Evolutionary conservation across 1,284 basidiomycete species (phyloP), one percentile per base, ranked within the genome.

Genomic region (Cerioporus squamosus): DNA sequence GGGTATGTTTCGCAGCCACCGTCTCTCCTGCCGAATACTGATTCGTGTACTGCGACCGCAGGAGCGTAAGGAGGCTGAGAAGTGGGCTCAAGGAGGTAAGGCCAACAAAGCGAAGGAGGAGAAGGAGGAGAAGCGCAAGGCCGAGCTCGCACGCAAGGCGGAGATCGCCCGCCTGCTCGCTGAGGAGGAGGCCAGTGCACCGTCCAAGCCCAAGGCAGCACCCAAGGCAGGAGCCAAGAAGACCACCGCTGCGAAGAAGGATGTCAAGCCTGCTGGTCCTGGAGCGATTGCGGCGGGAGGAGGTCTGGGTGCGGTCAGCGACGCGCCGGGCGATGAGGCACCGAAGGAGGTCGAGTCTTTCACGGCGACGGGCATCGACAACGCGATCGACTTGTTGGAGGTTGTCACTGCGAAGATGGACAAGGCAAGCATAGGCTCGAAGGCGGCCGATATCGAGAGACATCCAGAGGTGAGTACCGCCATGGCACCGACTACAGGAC

Each of bases 331-430:
- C 18, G 67, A 66, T 3, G 66, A 60, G 50, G 64, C 60, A 40
- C 63, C 66, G n/a, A 77, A 78, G 59, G 79, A 83, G 57, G 74
- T 82, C 10, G 86, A 93, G 73, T 88, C 87, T 69, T 93, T 85
- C 73, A 75, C 85, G 12, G 97, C 96, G 6, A 91, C 89, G 20
- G 96, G 95, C 14, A 83, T 98, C 55, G 96, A 99, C 71, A 93
- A 95, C 71, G 95, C 94, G 9, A 74, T 99, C 48, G 96, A 97
- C 74, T 83, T 97, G 59, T 76, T 98, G 66, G 89, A 92, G 59
- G 82, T 97, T 2, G 94, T 97, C 12, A 97, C 87, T 51, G 92
- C 93, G 8, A 95, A 93, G 80, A 90, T 87, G 80, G 95, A 98
- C 75, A 97, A 96, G 76, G 93, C 94, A 0, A 91, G 91, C 60